Evolutionary conservation across 768 basidiomycete species (phyloP).

Genomic region (Serendipita vermifera): DNA sequence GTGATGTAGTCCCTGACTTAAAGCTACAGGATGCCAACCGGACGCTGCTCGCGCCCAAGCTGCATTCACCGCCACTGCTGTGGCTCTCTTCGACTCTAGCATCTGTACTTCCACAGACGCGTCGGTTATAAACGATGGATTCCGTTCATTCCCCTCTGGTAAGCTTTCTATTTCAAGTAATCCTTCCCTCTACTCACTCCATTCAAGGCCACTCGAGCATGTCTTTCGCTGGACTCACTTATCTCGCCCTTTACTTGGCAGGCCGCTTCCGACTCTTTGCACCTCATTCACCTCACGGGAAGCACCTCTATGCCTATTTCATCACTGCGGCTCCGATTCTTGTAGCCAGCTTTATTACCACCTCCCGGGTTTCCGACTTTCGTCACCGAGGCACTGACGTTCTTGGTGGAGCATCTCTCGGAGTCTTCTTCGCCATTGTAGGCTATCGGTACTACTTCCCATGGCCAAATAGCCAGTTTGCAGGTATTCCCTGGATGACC

Average conservation of each 20-base stretch:
- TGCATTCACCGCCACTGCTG: neutral
- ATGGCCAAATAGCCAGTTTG: neutral
- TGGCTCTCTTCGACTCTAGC: conserved; percentile 8
- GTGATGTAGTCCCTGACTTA: no score
- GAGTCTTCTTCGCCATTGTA: neutral
- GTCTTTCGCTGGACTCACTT: conserved; percentile 52
- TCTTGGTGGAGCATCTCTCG: neutral
- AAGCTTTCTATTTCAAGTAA: neutral
- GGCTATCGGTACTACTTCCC: conserved; percentile 6
- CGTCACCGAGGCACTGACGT: conserved; percentile 4
- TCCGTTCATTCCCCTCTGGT: conserved; percentile 49
- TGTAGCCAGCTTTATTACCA: neutral
- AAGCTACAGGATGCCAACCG: conserved; percentile 56
- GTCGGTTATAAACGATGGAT: conserved; percentile 28
- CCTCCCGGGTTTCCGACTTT: neutral
- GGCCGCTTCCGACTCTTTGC: conserved; percentile 16
- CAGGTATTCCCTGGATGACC: conserved; percentile 6
- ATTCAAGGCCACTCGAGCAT: conserved; percentile 42
- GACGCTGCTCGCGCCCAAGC: conserved; percentile 22
- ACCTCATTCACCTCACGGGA: neutral
- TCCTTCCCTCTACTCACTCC: neutral
- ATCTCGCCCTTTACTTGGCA: conserved; percentile 47
- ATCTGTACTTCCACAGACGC: conserved; percentile 22
- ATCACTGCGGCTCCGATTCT: neutral
- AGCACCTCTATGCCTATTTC: neutral